Conservation (phyloP, 345 rosid genomes). For the Salix arbutifolia region DNA sequence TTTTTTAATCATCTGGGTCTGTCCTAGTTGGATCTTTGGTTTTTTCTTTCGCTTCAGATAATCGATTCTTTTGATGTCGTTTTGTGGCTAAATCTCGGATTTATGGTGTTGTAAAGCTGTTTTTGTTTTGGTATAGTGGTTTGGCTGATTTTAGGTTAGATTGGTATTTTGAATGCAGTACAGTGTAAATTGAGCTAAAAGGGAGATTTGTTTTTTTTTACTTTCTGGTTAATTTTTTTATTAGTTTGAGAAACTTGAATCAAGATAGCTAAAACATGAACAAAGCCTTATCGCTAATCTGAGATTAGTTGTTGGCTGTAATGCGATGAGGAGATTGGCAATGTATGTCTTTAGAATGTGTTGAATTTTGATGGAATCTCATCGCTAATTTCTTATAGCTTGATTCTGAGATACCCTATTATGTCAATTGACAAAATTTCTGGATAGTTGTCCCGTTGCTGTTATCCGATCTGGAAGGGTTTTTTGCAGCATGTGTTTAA, state of each 20-base stretch:
- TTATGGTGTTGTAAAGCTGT: background rate
- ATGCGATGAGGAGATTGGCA: too few species aligned
- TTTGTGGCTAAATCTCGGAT: background rate
- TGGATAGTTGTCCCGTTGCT: too few species aligned
- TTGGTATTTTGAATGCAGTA: background rate
- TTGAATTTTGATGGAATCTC: too few species aligned
- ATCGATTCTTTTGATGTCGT: background rate
- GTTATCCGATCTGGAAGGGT: too few species aligned
- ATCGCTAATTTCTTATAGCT: too few species aligned
- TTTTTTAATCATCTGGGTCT: background rate
- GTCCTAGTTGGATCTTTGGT: background rate
- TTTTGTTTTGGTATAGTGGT: background rate
- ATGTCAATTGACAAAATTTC: too few species aligned
- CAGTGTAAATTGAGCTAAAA: background rate
- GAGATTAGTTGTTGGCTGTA: too few species aligned
- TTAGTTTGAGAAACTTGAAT: background rate
- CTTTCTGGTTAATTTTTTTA: background rate
- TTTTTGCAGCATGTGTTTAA: too few species aligned
- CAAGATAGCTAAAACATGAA: too few species aligned
- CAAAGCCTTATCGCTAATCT: too few species aligned
- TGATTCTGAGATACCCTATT: too few species aligned
- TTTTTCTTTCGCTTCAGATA: background rate
- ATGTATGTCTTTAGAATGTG: too few species aligned
- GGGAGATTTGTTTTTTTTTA: background rate
- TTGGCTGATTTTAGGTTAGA: background rate